Evolutionary conservation across 495 filamentous ascomycete genomes (phyloP), one percentile per base, ranked within the genome.

Genomic region (Daldinia grandis): DNA sequence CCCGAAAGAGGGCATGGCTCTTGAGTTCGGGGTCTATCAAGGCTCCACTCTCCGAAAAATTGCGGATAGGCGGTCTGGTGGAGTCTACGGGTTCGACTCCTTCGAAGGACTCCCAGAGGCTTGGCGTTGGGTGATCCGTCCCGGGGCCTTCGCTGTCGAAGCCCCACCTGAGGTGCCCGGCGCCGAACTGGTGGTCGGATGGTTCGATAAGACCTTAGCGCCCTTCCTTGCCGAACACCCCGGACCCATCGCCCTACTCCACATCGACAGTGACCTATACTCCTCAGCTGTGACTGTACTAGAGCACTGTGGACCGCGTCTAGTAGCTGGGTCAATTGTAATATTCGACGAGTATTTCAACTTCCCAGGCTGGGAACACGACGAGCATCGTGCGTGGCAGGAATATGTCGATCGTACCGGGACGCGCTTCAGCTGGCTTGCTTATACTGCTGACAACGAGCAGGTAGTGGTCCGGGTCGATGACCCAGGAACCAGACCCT

Each of bases 271-370:
- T n/a, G 51, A 55, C 30, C 12, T 55, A 4, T 55, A 55, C 30
- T 55, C 51, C 6, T 55, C 51, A n/a, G 30, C 51, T 10, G 51
- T 55, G 28, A 55, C 51, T 2, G 51, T 55, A 12, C 10, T 55
- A 19, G 51, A 55, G 28, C 51, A 33, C 51, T 55, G 51, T 4
- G 51, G 51, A 19, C 51, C 51, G 9, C 51, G 51, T 14, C 51
- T 55, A 27, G 51, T 55, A n/a, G 51, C 51, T 7, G 51, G 51
- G 9, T 55, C 51, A 8, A 33, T 55, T 27, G 28, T 55, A 19
- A 33, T 55, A 33, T 55, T 55, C n/a, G 51, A 55, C 27, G 51
- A 55, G 2, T 55, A 55, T 17, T 55, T 55, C 24, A 55, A 55
- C 28, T 55, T 30, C 27, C 51, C 51, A 0, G 51, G 51, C 0